These are phyloP conservation scores for Glutinoglossum americanum DNA, from an alignment of 495 filamentous ascomycete genomes.

Conservation along the genomic window DNA sequence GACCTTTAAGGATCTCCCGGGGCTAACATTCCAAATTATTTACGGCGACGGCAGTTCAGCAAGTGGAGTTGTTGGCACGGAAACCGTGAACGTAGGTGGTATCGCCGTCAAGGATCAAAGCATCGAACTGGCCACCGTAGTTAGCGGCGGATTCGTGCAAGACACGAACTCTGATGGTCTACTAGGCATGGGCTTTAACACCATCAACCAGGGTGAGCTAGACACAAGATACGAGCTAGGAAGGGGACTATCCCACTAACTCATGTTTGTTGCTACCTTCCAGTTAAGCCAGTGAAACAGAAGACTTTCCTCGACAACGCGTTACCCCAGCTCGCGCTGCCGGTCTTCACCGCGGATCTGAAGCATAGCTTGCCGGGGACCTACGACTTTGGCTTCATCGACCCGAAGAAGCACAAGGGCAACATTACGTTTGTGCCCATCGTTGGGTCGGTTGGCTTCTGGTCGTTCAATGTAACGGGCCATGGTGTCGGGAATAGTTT, in stretches of 20 bases:
- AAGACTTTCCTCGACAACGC: slow-evolving; percentile 61
- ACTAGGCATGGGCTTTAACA: slow-evolving; percentile 48
- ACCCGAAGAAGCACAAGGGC: slow-evolving; percentile 38
- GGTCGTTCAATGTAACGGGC: slow-evolving; percentile 41
- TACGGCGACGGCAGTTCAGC: slow-evolving; percentile 55
- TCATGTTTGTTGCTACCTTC: too few species aligned
- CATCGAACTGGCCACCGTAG: slow-evolving; percentile 40
- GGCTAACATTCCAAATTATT: slow-evolving; percentile 39
- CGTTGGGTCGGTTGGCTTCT: slow-evolving; percentile 38
- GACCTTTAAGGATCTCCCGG: slow-evolving; percentile 27
- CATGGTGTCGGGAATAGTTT: slow-evolving; percentile 33
- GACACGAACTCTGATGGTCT: slow-evolving; percentile 46
- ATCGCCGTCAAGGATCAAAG: slow-evolving; percentile 41
- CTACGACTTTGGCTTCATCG: slow-evolving; percentile 60
- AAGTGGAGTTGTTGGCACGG: slow-evolving; percentile 43
- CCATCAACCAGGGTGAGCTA: slow-evolving; percentile 34
- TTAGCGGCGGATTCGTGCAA: slow-evolving; percentile 36
- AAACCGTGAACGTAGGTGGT: slow-evolving; percentile 44
- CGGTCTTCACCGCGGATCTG: slow-evolving; percentile 46
- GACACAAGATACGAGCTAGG: not conserved
- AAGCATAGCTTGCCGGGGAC: slow-evolving; percentile 39
- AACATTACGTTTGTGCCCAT: slow-evolving; percentile 38
- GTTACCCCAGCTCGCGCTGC: slow-evolving; percentile 29
- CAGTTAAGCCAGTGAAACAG: slow-evolving; percentile 32
- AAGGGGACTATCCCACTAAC: not conserved